Percentiles rank a stretch among this genome's conserved stretches.
phyloP scores from a whole-genome alignment of 2,329 filamentous ascomycete species.

The Aspergillus awamori region DNA sequence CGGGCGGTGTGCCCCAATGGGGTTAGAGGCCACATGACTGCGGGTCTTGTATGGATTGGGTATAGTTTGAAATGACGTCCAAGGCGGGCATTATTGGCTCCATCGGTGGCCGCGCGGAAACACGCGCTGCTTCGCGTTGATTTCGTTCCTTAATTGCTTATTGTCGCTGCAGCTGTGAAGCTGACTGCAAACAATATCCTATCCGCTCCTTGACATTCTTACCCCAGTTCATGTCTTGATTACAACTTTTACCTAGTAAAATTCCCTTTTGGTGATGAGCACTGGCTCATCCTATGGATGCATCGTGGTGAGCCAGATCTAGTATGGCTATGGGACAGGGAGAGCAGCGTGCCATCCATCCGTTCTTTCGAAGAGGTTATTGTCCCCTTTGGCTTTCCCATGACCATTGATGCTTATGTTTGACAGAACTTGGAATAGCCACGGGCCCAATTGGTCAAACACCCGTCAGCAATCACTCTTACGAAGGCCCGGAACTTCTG shows the following conservation, averaged over 20 bases:
- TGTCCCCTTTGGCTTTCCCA: constrained; percentile 1
- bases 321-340: constrained; percentile 43
- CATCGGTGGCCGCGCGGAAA: constrained; percentile 16
- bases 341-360: constrained; percentile 44
- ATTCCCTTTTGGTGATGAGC: constrained; percentile 23
- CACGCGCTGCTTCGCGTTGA: constrained; percentile 29
- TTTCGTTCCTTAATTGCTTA: constrained; percentile 18
- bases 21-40: background rate
- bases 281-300: constrained; percentile 30
- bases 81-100: background rate
- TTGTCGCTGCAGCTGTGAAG: background rate
- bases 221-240: background rate
- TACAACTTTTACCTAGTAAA: background rate
- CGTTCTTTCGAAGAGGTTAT: constrained; percentile 47
- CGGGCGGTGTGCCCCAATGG: constrained; percentile 7
- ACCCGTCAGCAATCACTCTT: constrained; percentile 11
- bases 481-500: background rate
- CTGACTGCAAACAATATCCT: background rate
- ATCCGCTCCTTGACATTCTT: background rate
- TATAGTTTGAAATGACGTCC: constrained; percentile 24
- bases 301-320: constrained; percentile 23
- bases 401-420: constrained; percentile 14
- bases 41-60: background rate
- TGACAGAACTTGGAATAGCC: constrained; percentile 23
- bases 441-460: constrained; percentile 8